phyloP scores from a whole-genome alignment of 164 flowering plant genomes.

The Echeveria elegans region DNA sequence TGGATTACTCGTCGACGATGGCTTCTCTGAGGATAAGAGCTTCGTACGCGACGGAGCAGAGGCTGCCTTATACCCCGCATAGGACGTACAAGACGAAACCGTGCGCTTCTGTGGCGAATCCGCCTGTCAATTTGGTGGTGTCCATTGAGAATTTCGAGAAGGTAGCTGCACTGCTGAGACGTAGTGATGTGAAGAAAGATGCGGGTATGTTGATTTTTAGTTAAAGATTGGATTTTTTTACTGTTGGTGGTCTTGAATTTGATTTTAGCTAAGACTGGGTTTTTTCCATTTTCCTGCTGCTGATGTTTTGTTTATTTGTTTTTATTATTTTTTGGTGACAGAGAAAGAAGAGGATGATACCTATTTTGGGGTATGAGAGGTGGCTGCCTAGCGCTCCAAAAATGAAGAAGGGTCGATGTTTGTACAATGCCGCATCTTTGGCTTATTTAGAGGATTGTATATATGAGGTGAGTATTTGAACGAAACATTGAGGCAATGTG shows the following conservation, averaged over 20 bases:
- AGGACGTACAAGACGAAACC: slow-evolving; percentile 21
- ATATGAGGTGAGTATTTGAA: slow-evolving; percentile 48
- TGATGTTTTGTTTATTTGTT: not conserved
- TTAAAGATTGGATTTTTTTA: not conserved
- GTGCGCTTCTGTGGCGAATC: slow-evolving; percentile 3
- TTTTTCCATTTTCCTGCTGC: not conserved
- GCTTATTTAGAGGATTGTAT: slow-evolving; percentile 86
- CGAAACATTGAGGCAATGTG: not conserved
- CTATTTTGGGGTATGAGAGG: slow-evolving; percentile 63
- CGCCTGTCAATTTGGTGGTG: slow-evolving; percentile 5
- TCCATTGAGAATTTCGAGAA: slow-evolving; percentile 5
- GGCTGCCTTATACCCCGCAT: slow-evolving; percentile 35
- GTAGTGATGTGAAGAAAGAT: slow-evolving; percentile 1
- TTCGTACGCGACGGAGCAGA: slow-evolving; percentile 47
- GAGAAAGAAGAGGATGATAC: slow-evolving; percentile 24
- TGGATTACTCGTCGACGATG: slow-evolving; percentile 8
- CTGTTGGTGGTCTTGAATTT: not conserved
- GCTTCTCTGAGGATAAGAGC: slow-evolving; percentile 24
- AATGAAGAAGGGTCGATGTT: slow-evolving; percentile 69
- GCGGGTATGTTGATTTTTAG: not conserved
- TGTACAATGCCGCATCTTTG: slow-evolving; percentile 66
- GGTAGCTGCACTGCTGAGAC: not conserved
- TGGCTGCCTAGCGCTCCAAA: slow-evolving; percentile 77
- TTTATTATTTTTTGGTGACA: not conserved
- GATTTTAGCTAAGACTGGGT: not conserved